Conservation (phyloP, 495 filamentous ascomycete species). For the Annulohypoxylon nitens region DNA sequence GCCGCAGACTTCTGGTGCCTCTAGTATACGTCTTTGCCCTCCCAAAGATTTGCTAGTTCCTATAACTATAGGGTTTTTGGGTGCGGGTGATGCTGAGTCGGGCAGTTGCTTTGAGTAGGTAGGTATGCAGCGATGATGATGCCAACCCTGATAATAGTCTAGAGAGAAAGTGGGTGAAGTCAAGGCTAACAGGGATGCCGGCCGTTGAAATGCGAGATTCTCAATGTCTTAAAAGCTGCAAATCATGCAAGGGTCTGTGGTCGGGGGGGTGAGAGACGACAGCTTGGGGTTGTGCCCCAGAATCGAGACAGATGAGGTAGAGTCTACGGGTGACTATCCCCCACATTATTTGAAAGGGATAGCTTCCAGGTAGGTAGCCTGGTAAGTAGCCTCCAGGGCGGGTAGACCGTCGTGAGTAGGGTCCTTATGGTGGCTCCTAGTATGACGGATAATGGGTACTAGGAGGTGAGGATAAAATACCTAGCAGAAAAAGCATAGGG, state of each 20-base stretch:
- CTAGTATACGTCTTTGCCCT: not conserved
- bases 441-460: conserved; percentile 7
- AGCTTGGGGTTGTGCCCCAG: conserved; percentile 45
- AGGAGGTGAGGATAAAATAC: conserved; percentile 19
- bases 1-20: conserved; percentile 26
- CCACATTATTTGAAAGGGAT: conserved; percentile 46
- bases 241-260: conserved; percentile 56
- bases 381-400: not conserved
- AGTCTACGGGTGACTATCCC: conserved; percentile 38
- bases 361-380: conserved; percentile 10
- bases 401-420: conserved; percentile 18
- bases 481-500: conserved; percentile 35
- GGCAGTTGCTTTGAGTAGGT: conserved; percentile 44
- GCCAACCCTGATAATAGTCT: conserved; percentile 29
- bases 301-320: conserved; percentile 29
- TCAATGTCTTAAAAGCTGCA: conserved; percentile 53
- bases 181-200: conserved; percentile 49
- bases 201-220: conserved; percentile 52
- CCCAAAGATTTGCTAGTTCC: not conserved
- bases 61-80: conserved; percentile 7
- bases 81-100: conserved; percentile 41
- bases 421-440: conserved; percentile 19
- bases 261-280: conserved; percentile 40
- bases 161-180: conserved; percentile 28
- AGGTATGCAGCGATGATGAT: conserved; percentile 33